Evolutionary conservation across 208 protist species (phyloP).

Genomic region (Acanthamoeba triangularis): DNA sequence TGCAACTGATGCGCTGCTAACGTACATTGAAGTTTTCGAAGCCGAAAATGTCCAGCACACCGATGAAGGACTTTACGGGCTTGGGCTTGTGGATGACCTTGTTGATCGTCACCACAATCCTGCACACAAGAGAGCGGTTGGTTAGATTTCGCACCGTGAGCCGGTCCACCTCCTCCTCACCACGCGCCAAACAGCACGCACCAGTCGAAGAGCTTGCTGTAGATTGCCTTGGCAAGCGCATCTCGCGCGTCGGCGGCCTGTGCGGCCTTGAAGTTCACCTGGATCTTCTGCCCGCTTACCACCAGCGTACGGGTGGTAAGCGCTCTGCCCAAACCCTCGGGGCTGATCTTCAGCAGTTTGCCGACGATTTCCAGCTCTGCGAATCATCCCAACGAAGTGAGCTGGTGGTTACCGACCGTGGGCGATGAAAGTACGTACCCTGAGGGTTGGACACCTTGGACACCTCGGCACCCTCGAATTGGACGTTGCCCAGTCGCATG

Average conservation of each 20-base stretch:
- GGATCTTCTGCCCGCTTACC: conserved; percentile 35
- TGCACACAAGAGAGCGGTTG: background rate
- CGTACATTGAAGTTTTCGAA: conserved; percentile 82
- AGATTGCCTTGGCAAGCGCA: conserved; percentile 87
- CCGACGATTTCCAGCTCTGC: conserved; percentile 26
- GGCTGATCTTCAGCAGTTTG: background rate
- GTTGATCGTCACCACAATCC: conserved; percentile 93
- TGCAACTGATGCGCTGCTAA: background rate
- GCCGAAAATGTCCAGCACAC: conserved; percentile 93
- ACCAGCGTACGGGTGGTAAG: conserved; percentile 20
- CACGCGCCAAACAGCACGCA: background rate
- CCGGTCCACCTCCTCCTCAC: background rate
- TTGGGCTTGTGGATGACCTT: conserved; percentile 82
- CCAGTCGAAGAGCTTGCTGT: conserved; percentile 53
- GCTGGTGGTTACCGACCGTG: background rate
- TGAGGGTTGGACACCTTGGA: conserved; percentile 4
- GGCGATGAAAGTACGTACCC: background rate
- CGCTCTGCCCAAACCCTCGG: background rate
- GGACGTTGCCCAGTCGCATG: conserved; percentile 95
- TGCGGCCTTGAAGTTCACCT: conserved; percentile 69
- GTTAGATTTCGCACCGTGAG: background rate
- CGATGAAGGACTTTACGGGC: conserved; percentile 87
- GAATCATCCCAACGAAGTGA: background rate
- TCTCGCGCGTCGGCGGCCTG: conserved; percentile 88
- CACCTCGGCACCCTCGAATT: conserved; percentile 87